Percentiles rank a stretch among this genome's conserved stretches.
Evolutionary conservation across 257 asterid species (phyloP).

Genomic region (Gentiana dahurica): DNA sequence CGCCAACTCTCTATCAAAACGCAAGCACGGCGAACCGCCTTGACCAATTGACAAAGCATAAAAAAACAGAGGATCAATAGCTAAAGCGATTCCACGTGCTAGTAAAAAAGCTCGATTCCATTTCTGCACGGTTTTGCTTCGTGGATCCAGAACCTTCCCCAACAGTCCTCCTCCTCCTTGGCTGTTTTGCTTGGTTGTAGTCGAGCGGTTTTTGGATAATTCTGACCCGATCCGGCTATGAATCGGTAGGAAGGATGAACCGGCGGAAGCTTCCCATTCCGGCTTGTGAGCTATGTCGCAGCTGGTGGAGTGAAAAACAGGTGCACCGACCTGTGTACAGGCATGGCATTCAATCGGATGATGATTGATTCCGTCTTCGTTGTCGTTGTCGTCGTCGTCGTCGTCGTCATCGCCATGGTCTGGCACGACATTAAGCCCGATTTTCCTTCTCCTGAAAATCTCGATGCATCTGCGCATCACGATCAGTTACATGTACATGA

Average conservation of each 20-base stretch:
- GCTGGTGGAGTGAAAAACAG: slow-evolving; percentile 91
- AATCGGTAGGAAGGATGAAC: slow-evolving; percentile 69
- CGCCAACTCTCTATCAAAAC: slow-evolving; percentile 67
- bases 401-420: slow-evolving; percentile 23
- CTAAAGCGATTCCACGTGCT: slow-evolving; percentile 92
- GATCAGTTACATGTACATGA: too few species aligned
- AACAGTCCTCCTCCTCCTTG: slow-evolving; percentile 2
- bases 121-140: slow-evolving; percentile 71
- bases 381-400: slow-evolving; percentile 10
- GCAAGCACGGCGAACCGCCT: slow-evolving; percentile 64
- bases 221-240: slow-evolving; percentile 27
- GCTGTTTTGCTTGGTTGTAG: slow-evolving; percentile 2
- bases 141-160: slow-evolving; percentile 65
- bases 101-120: slow-evolving; percentile 78
- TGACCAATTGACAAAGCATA: slow-evolving; percentile 77
- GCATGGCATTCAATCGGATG: slow-evolving; percentile 59
- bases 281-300: slow-evolving; percentile 79
- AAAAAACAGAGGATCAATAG: slow-evolving; percentile 83
- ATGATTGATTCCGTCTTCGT: too few species aligned
- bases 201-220: neutral
- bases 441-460: slow-evolving; percentile 37
- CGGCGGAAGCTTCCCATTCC: slow-evolving; percentile 94
- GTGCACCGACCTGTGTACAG: slow-evolving; percentile 77
- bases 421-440: slow-evolving; percentile 15
- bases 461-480: slow-evolving; percentile 50